These are phyloP conservation scores for Cystobasidium pallidum DNA, from an alignment of 1,284 basidiomycete species.

Conservation along the genomic window DNA sequence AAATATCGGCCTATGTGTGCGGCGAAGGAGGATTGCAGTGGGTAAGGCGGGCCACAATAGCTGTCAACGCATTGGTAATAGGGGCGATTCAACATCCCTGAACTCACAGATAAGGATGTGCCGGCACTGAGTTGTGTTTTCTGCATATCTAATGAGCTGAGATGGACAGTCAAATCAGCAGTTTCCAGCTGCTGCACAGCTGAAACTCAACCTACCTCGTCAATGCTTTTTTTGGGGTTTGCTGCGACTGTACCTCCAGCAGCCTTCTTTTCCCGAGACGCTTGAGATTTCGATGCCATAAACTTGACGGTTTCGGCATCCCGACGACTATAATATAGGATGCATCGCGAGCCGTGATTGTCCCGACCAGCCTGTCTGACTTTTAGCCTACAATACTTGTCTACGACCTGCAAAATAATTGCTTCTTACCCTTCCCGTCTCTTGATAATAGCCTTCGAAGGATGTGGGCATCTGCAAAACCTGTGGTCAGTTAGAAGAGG, in stretches of 20 bases:
- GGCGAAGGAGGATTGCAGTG: background rate
- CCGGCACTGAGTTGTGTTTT: conserved; percentile 67
- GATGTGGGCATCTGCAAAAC: conserved; percentile 22
- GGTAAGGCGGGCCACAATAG: too few species aligned
- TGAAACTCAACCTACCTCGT: conserved; percentile 2
- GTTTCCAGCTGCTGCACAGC: too few species aligned
- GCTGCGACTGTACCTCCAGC: background rate
- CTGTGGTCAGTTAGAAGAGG: conserved; percentile 71
- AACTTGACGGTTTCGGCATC: conserved; percentile 44
- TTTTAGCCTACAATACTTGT: conserved; percentile 3
- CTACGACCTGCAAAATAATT: background rate
- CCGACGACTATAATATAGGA: conserved; percentile 47
- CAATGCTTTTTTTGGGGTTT: conserved; percentile 17
- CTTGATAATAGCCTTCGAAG: conserved; percentile 77
- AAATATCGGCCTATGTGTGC: conserved; percentile 71
- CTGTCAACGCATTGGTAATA: too few species aligned
- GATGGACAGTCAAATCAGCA: background rate
- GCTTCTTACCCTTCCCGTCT: conserved; percentile 66
- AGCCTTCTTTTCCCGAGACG: conserved; percentile 25
- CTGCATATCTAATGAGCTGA: conserved; percentile 70
- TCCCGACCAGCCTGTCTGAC: conserved; percentile 70
- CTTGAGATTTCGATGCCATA: conserved; percentile 24
- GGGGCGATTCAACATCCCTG: conserved; percentile 4
- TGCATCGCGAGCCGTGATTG: conserved; percentile 61
- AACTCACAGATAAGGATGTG: conserved; percentile 66